These are phyloP conservation scores for Serpula lacrymans DNA, from an alignment of 768 basidiomycete genomes.

Conservation along the genomic window DNA sequence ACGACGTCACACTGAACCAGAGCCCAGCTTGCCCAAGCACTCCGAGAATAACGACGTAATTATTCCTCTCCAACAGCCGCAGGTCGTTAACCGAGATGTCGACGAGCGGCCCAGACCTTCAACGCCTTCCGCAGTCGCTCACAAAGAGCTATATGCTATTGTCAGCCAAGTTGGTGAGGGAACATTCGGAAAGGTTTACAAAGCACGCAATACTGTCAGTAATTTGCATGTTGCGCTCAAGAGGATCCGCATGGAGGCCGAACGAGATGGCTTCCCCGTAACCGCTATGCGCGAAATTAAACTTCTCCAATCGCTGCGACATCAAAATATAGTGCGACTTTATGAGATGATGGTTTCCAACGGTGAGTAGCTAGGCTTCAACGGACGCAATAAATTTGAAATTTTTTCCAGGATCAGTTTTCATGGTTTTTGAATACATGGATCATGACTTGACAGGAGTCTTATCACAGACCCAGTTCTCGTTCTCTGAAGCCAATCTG, in stretches of 20 bases:
- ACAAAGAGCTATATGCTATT: conserved; percentile 74
- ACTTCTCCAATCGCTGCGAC: conserved; percentile 85
- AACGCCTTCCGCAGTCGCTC: conserved; percentile 24
- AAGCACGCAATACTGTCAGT: conserved; percentile 82
- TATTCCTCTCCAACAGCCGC: conserved; percentile 16
- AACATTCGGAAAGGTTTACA: conserved; percentile 98
- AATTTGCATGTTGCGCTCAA: conserved; percentile 85
- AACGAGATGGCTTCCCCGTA: conserved; percentile 97
- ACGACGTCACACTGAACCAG: too few relatives aligned
- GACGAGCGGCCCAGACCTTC: conserved; percentile 24
- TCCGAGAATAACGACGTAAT: conserved; percentile 16
- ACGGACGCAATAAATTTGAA: conserved; percentile 6
- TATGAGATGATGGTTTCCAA: conserved; percentile 99
- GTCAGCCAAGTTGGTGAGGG: conserved; percentile 96
- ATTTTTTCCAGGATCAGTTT: conserved; percentile 70
- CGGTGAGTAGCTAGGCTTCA: conserved; percentile 45
- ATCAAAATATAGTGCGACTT: conserved; percentile 84
- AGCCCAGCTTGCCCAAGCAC: conserved; percentile 19
- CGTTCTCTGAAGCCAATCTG: conserved; percentile 80
- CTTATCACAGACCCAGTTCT: conserved; percentile 85
- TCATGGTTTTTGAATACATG: conserved; percentile 99
- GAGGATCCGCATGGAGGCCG: conserved; percentile 95
- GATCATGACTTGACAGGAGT: conserved; percentile 97
- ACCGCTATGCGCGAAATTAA: conserved; percentile 99
- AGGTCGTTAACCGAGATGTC: conserved; percentile 18